A percentile compares a stretch with the other conserved stretches of the same genome.
Conservation (phyloP, 139 green algal species). For the Chlamydomonas incerta region DNA sequence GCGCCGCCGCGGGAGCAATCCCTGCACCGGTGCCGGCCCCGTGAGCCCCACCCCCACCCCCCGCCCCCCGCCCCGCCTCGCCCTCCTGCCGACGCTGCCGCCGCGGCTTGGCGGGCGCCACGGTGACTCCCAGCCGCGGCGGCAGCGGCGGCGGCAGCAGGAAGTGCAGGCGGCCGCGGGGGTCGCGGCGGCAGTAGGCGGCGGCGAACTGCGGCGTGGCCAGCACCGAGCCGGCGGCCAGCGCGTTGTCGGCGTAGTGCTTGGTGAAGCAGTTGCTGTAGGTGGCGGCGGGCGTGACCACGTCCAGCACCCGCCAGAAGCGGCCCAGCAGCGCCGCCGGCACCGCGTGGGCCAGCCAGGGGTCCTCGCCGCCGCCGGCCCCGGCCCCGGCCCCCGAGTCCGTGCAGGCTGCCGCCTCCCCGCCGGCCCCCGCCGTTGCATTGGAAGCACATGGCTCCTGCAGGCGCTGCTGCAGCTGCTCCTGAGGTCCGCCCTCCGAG, state of each 20-base stretch:
- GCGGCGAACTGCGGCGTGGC: constrained; percentile 17
- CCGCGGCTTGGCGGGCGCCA: too few relatives aligned
- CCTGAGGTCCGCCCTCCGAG: too few relatives aligned
- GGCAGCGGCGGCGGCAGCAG: neutral
- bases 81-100: too few relatives aligned
- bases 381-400: neutral
- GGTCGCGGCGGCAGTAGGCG: neutral
- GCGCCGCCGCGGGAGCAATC: too few relatives aligned
- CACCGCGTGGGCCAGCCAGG: constrained; percentile 5
- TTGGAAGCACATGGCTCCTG: constrained; percentile 25
- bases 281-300: constrained; percentile 3
- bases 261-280: constrained; percentile 44
- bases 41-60: too few relatives aligned
- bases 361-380: neutral
- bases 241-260: constrained; percentile 25
- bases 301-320: constrained; percentile 34
- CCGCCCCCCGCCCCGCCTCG: too few relatives aligned
- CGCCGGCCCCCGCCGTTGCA: constrained; percentile 39
- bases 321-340: neutral
- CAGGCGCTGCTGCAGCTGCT: too few relatives aligned
- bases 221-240: constrained; percentile 29
- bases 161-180: constrained; percentile 17
- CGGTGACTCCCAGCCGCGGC: neutral
- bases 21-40: too few relatives aligned
- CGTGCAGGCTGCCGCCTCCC: neutral